These are phyloP conservation scores for Ascochyta rabiei DNA, from an alignment of 2,329 filamentous ascomycete genomes.

Conservation along the genomic window DNA sequence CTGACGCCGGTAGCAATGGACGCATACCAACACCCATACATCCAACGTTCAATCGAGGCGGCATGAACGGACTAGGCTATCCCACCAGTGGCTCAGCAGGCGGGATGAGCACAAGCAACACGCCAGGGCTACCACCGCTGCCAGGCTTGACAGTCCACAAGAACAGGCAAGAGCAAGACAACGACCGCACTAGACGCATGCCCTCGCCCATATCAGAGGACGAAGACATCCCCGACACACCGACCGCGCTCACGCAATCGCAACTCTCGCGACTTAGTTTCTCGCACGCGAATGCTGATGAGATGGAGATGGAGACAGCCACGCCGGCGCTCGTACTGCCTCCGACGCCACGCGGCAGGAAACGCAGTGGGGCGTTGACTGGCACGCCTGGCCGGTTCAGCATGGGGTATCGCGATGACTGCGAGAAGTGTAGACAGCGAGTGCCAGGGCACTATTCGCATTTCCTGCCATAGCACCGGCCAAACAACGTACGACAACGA, in stretches of 20 bases:
- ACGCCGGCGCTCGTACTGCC: conserved; percentile 19
- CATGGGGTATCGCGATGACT: conserved; percentile 58
- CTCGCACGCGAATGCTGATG: conserved; percentile 32
- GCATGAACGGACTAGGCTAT: conserved; percentile 37
- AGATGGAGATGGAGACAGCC: conserved; percentile 40
- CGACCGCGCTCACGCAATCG: conserved; percentile 45
- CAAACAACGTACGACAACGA: not conserved
- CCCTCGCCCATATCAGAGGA: conserved; percentile 51
- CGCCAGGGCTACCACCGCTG: conserved; percentile 13
- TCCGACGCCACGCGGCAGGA: conserved; percentile 41
- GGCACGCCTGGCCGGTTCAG: conserved; percentile 47
- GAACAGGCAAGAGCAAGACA: conserved; percentile 24
- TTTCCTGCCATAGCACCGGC: conserved; percentile 42
- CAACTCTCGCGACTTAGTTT: conserved; percentile 49
- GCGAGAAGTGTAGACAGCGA: conserved; percentile 55
- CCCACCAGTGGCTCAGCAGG: conserved; percentile 39
- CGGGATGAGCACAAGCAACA: conserved; percentile 23
- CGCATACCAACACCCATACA: conserved; percentile 51
- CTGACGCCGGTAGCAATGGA: conserved; percentile 25
- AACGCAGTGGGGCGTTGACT: conserved; percentile 48
- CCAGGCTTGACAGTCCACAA: conserved; percentile 31
- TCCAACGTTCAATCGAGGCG: conserved; percentile 41
- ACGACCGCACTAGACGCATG: conserved; percentile 43
- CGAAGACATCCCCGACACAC: conserved; percentile 46
- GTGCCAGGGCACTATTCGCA: conserved; percentile 60